These are phyloP conservation scores for Mycena alexandri DNA, from an alignment of 768 basidiomycete genomes.

Conservation along the genomic window DNA sequence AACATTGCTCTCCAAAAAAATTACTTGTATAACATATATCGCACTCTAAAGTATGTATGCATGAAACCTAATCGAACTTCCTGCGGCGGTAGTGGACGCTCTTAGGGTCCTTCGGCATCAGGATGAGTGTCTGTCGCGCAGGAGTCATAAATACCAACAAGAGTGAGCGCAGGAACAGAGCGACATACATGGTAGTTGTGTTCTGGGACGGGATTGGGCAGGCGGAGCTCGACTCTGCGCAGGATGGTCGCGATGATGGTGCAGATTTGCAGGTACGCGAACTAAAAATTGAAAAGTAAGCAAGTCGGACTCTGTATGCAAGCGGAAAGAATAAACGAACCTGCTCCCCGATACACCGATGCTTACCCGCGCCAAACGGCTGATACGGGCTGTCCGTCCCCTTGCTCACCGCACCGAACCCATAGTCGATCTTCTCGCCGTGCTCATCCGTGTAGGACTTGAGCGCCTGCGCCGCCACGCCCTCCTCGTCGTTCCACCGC, in stretches of 20 bases:
- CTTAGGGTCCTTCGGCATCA: slow-evolving; percentile 82
- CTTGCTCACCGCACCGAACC: slow-evolving; percentile 95
- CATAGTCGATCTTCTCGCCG: slow-evolving; percentile 95
- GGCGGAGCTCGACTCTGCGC: slow-evolving; percentile 78
- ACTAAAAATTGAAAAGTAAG: slow-evolving; percentile 57
- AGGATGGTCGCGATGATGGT: slow-evolving; percentile 85
- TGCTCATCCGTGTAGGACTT: slow-evolving; percentile 78
- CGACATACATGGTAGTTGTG: slow-evolving; percentile 90
- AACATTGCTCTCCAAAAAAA: no score
- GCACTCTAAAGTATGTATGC: background rate
- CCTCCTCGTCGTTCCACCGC: slow-evolving; percentile 89
- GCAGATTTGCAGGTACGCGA: slow-evolving; percentile 95
- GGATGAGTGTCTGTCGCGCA: slow-evolving; percentile 86
- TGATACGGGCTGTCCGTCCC: slow-evolving; percentile 97
- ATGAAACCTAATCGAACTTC: slow-evolving; percentile 58
- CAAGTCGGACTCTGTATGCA: background rate
- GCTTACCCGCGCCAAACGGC: slow-evolving; percentile 97
- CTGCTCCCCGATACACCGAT: slow-evolving; percentile 95
- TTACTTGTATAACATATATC: slow-evolving; percentile 8
- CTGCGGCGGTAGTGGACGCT: slow-evolving; percentile 77
- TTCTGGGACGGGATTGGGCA: slow-evolving; percentile 77
- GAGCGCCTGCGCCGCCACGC: slow-evolving; percentile 83
- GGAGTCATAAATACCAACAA: slow-evolving; percentile 16
- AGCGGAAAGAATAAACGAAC: slow-evolving; percentile 49
- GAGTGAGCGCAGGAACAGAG: background rate